A percentile compares a stretch with the other conserved stretches of the same genome.
Evolutionary conservation across 1,139 yeast genomes (phyloP).

Genomic region (Suhomyces guaymorum): DNA sequence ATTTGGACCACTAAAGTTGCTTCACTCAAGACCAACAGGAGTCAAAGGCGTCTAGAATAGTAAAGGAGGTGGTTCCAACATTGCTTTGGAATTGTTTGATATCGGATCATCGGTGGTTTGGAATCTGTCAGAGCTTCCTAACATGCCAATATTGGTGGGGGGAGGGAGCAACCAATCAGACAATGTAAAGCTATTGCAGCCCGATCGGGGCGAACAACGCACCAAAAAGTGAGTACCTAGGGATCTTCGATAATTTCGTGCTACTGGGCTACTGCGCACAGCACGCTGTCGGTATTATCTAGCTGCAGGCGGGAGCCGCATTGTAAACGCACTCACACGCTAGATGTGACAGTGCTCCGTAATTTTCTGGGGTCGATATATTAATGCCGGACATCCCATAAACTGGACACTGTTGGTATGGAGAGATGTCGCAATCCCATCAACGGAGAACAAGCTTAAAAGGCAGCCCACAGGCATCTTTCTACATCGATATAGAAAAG

Average conservation of each 20-base stretch:
- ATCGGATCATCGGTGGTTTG: not conserved
- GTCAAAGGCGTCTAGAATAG: no score
- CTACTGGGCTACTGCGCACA: not conserved
- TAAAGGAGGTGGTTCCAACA: no score
- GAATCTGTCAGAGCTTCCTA: not conserved
- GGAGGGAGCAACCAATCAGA: not conserved
- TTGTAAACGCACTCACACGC: not conserved
- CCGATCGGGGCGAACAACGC: not conserved
- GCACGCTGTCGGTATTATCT: no score
- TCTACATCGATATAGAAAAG: slow-evolving; percentile 21
- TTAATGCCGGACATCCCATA: not conserved
- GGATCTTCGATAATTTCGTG: not conserved
- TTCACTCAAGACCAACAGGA: no score
- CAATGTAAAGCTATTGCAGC: not conserved
- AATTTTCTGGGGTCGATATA: slow-evolving; percentile 11
- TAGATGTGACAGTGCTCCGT: slow-evolving; percentile 1
- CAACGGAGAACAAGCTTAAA: slow-evolving; percentile 13
- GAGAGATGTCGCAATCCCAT: slow-evolving; percentile 13
- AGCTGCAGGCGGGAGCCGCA: no score
- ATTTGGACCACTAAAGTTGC: no score
- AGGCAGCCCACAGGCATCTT: slow-evolving; percentile 14
- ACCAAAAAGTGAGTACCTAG: not conserved
- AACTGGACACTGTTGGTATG: slow-evolving; percentile 5
- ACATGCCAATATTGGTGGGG: not conserved
- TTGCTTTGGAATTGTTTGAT: no score